Base-by-base conservation (phyloP, 2,329 filamentous ascomycete genomes). In the Xylariaceae sp. region DNA sequence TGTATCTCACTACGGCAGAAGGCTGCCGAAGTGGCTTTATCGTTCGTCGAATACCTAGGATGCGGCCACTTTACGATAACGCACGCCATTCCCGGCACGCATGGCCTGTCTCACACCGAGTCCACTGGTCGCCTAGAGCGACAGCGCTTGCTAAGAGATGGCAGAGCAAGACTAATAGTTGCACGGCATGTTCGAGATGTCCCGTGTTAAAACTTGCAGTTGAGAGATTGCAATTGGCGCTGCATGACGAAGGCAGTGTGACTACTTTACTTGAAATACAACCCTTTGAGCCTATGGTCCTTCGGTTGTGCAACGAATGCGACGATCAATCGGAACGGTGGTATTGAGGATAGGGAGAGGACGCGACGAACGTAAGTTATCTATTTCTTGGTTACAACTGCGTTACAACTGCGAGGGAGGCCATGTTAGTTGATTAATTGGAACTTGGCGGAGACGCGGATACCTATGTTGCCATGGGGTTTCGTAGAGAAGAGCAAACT, bases 1-100 rank as follows among this genome's bases (percentile, higher is more conserved):
- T 19, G 19, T 8, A 34, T 4, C 37, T 48, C 30, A 26, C 29
- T 29, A 47, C 34, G 40, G 8, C 47, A 47, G 44, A 47, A 26
- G 45, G 26, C 49, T 49, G 26, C 51, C 43, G 41, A 48, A 12
- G 27, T 30, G 43, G 31, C 48, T 50, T 48, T 51, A 34, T 48
- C 46, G 43, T 51, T 59, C 27, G 48, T 48, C 51, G 30, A 46
- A 41, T 9, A 49, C 42, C 49, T 48, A 48, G 46, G 45, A 57
- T 43, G n/a, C 42, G 26, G 32, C 12, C 53, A 46, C 37, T 30
- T 37, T 42, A 50, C 39, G 52, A 50, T 51, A 44, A 47, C 35
- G 29, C 47, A 32, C 51, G 37, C 40, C 40, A 51, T 34, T 8
- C 11, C 32, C 30, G 11, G 31, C 35, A 47, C 35, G 12, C 44